Percentiles rank a stretch among this genome's conserved stretches.
phyloP scores from a whole-genome alignment of 768 basidiomycete species.

The Suillus fuscotomentosus region DNA sequence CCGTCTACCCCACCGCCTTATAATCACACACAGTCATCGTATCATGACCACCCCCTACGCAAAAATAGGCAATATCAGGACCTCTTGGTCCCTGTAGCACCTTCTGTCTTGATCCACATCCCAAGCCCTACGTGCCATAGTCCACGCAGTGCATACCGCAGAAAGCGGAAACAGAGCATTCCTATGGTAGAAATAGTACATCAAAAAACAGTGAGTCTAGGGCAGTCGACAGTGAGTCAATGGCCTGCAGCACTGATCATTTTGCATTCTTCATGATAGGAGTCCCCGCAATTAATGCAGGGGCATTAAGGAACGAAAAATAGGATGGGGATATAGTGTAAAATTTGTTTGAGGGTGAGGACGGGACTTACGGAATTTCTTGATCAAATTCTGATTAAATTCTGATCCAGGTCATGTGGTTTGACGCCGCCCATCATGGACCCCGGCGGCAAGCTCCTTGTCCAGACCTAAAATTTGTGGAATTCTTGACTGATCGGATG shows the following conservation, averaged over 20 bases:
- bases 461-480: too few relatives aligned
- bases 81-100: conserved; percentile 5
- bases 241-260: background rate
- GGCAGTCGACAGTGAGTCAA: background rate
- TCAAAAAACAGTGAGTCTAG: background rate
- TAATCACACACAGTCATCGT: background rate
- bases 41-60: background rate
- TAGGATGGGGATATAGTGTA: background rate
- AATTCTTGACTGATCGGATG: background rate
- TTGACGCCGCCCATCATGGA: background rate
- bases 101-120: conserved; percentile 1
- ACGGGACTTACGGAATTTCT: background rate
- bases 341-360: background rate
- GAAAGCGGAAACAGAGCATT: conserved; percentile 3
- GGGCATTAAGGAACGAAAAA: too few relatives aligned
- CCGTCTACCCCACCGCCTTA: conserved; percentile 4
- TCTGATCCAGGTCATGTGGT: background rate
- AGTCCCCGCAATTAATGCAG: background rate
- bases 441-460: too few relatives aligned
- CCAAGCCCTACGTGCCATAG: background rate
- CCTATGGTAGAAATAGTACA: background rate
- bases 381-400: too few relatives aligned
- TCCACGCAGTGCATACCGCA: background rate
- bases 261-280: background rate
- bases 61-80: background rate